Conservation (phyloP, 140 eudicot genomes). For the Oenanthe javanica region DNA sequence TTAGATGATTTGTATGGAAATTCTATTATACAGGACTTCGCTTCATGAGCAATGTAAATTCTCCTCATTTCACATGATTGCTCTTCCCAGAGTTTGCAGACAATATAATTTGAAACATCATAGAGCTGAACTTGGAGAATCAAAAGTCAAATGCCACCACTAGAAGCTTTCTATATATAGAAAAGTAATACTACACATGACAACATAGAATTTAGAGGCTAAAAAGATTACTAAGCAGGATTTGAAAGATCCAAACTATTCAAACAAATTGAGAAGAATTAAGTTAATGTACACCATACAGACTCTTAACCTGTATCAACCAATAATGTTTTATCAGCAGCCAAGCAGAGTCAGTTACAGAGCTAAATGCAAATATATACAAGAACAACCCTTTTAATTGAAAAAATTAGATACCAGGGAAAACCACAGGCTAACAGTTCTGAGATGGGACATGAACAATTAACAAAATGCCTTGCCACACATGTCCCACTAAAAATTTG, state of each 20-base stretch:
- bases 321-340: background rate
- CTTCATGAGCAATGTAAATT: background rate
- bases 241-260: background rate
- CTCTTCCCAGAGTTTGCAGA: too few relatives aligned
- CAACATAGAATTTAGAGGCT: background rate
- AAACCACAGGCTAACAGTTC: too few relatives aligned
- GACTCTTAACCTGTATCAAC: too few relatives aligned
- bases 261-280: background rate
- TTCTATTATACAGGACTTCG: background rate
- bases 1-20: background rate
- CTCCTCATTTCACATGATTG: too few relatives aligned
- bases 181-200: background rate
- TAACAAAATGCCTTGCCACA: too few relatives aligned
- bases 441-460: too few relatives aligned
- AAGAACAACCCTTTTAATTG: background rate
- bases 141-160: background rate
- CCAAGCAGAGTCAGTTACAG: background rate
- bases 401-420: background rate
- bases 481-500: too few relatives aligned
- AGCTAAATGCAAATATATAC: background rate
- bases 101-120: too few relatives aligned
- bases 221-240: background rate
- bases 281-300: too few relatives aligned
- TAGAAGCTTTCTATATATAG: background rate
- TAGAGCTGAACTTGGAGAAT: background rate